phyloP scores from a whole-genome alignment of 169 alveolate species.

The Babesia bigemina region DNA sequence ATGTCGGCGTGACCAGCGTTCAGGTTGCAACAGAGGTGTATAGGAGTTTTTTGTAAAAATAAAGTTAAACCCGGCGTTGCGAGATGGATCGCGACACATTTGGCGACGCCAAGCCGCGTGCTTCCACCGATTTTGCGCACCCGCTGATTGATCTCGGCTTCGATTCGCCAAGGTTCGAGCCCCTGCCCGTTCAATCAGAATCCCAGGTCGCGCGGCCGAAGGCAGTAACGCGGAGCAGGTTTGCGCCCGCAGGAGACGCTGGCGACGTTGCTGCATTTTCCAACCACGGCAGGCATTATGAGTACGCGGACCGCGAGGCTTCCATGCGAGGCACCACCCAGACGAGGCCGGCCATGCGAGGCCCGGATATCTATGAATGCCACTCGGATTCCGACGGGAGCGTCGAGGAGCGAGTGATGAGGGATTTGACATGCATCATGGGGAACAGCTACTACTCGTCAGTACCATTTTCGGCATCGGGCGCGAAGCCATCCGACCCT shows the following conservation, averaged over 20 bases:
- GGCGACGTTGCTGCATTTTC: neutral
- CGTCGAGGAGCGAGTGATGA: slow-evolving; percentile 6
- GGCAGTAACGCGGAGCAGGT: neutral
- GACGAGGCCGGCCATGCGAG: no score
- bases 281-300: neutral
- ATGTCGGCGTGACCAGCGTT: no score
- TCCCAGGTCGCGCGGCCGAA: neutral
- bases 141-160: neutral
- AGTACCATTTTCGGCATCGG: neutral
- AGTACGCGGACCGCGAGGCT: no score
- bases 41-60: no score
- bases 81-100: no score
- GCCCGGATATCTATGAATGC: neutral
- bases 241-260: neutral
- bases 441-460: slow-evolving; percentile 14
- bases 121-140: neutral
- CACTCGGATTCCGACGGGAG: slow-evolving; percentile 15
- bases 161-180: no score
- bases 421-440: neutral
- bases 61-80: no score
- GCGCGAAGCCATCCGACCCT: neutral
- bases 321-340: no score
- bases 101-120: neutral
- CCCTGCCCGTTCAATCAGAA: no score
- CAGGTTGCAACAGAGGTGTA: no score